Base-by-base conservation (phyloP, 495 filamentous ascomycete genomes). In the Cairneyella variabilis region DNA sequence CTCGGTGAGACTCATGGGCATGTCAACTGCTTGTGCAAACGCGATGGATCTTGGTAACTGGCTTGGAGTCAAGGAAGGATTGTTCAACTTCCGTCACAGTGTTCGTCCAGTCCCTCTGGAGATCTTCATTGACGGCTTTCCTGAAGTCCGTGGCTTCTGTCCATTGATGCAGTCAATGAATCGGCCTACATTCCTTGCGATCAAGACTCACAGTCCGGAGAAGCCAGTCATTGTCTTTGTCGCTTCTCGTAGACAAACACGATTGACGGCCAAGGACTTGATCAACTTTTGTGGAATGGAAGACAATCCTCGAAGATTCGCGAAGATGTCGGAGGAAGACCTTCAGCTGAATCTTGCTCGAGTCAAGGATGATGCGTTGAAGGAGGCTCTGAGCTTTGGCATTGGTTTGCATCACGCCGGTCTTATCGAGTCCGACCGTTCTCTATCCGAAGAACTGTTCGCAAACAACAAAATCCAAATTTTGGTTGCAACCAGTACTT, bases 151-250 rank as follows among this genome's bases (percentile, higher is more conserved):
- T 49, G 93, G 95, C 10, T 99, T 97, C 69, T 97, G 95, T 60
- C 90, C 95, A 8, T 69, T 99, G 50, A 99, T 99, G 93, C 91
- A 97, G 68, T 92, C 88, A 0, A 99, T 99, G 93, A 99, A 99
- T 58, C 81, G 95, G 7, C 93, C 93, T 11, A 96, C 93, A 0
- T 99, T 97, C 72, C 76, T 97, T 10, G 95, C 92, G 0, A 95
- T 99, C 70, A 92, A 97, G 66, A 86, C 82, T 10, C 95, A 99
- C 67, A 96, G 90, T 9, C 93, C 93, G 0, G 86, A 90, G 23
- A 97, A 97, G 64, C 93, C 93, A 0, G 93, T 97, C 4, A 99
- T 99, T 67, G 93, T 97, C 3, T 99, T 99, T 62, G 93, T 99
- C 26, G 90, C 93, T 20, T 97, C 93, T 23, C 88, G 93, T 57